Percentiles rank a stretch among this genome's conserved stretches.
These are phyloP conservation scores for Komagataella pseudopastoris DNA, from an alignment of 805 yeast genomes.

Conservation along the genomic window DNA sequence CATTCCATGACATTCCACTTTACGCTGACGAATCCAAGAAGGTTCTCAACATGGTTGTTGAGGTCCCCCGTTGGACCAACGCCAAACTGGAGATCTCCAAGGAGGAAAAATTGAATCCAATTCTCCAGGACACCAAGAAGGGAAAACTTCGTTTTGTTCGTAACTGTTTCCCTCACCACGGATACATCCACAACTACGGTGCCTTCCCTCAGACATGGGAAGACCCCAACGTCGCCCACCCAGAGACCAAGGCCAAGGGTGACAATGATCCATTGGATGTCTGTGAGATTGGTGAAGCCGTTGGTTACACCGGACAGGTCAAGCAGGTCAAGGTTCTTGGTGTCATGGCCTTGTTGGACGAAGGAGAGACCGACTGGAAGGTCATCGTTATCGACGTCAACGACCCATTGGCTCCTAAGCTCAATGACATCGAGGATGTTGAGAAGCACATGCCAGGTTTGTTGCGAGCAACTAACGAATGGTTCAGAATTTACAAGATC, in stretches of 20 bases:
- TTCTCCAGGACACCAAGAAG: constrained; percentile 93
- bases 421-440: constrained; percentile 86
- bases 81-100: constrained; percentile 93
- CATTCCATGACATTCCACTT: constrained; percentile 90
- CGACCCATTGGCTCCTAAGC: constrained; percentile 81
- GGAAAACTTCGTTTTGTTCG: constrained; percentile 92
- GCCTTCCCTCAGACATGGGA: constrained; percentile 96
- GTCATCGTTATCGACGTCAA: constrained; percentile 76
- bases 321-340: constrained; percentile 88
- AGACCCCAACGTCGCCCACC: constrained; percentile 50
- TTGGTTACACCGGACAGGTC: constrained; percentile 58
- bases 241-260: constrained; percentile 59
- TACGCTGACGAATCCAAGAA: constrained; percentile 90
- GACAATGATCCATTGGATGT: constrained; percentile 84
- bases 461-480: constrained; percentile 85
- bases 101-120: constrained; percentile 78
- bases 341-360: constrained; percentile 87
- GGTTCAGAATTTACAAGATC: constrained; percentile 97
- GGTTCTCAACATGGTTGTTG: constrained; percentile 70
- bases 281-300: constrained; percentile 64
- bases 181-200: constrained; percentile 97
- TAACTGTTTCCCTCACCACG: constrained; percentile 98
- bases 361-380: constrained; percentile 87
- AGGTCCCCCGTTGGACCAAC: constrained; percentile 97
- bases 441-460: constrained; percentile 84